Evolutionary conservation across 208 protist species (phyloP).

Genomic region (Leishmania arabica): DNA sequence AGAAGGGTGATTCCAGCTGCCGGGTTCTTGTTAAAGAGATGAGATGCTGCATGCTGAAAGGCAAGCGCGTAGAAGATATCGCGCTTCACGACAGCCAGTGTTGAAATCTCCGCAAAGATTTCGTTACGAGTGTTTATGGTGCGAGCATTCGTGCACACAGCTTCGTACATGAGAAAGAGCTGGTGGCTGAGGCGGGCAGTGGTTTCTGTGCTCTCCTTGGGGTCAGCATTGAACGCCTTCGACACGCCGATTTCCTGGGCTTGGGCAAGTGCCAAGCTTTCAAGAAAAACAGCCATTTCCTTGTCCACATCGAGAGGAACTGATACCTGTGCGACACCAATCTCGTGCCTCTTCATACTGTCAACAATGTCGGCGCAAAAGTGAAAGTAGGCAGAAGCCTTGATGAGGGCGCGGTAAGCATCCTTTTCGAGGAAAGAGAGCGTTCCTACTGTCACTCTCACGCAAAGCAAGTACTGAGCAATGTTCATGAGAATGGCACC

Average conservation of each 20-base stretch:
- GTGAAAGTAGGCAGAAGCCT: constrained; percentile 64
- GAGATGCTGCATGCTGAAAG: constrained; percentile 53
- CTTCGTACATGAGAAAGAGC: constrained; percentile 54
- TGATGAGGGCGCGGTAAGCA: constrained; percentile 61
- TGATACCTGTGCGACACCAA: constrained; percentile 40
- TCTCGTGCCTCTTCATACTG: constrained; percentile 40
- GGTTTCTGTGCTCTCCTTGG: constrained; percentile 35
- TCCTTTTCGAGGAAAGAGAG: constrained; percentile 57
- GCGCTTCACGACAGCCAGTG: constrained; percentile 44
- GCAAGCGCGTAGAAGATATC: constrained; percentile 49
- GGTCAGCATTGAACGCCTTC: constrained; percentile 46
- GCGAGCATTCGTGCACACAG: constrained; percentile 18
- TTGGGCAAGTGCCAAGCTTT: constrained; percentile 47
- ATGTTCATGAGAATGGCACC: constrained; percentile 55
- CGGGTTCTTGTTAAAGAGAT: constrained; percentile 44
- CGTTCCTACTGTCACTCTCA: constrained; percentile 31
- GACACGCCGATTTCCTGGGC: constrained; percentile 68
- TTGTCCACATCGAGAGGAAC: constrained; percentile 38
- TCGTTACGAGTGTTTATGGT: constrained; percentile 30
- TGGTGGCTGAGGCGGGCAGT: constrained; percentile 53
- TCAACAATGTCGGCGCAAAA: constrained; percentile 36
- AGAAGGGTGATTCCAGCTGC: constrained; percentile 38
- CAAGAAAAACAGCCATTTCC: constrained; percentile 37
- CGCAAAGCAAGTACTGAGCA: constrained; percentile 50
- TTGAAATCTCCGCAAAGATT: constrained; percentile 35